Percentiles rank a stretch among this genome's conserved stretches.
Evolutionary conservation across 345 rosid species (phyloP).

Genomic region (Zanthoxylum bungeanum): DNA sequence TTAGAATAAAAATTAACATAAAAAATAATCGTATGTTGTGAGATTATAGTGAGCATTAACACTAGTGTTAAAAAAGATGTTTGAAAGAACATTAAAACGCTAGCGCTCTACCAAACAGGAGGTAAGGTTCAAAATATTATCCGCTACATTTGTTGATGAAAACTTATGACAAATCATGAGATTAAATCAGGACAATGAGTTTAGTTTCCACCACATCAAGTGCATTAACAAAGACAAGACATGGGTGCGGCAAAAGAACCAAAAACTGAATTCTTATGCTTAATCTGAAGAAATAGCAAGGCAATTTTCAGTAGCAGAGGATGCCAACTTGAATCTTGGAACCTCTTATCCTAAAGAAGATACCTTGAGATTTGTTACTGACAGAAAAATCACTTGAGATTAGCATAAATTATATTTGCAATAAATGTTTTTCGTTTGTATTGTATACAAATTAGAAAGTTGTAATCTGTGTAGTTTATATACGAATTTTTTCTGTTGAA

Average conservation of each 20-base stretch:
- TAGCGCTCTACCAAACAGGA: no score
- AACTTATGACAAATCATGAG: not conserved
- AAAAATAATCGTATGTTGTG: no score
- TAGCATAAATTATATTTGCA: not conserved
- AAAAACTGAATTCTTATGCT: not conserved
- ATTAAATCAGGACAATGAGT: not conserved
- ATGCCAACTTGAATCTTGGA: not conserved
- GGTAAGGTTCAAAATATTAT: not conserved
- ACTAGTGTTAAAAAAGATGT: no score
- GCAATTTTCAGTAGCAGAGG: not conserved
- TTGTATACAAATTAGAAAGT: not conserved
- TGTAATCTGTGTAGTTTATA: slow-evolving; percentile 21
- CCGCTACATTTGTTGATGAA: not conserved
- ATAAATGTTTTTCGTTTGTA: not conserved
- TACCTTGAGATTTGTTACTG: no score
- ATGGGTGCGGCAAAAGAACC: no score
- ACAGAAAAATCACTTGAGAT: not conserved
- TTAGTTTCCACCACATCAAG: not conserved
- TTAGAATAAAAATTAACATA: no score
- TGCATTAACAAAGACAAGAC: not conserved
- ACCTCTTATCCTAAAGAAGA: no score
- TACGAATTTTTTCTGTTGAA: slow-evolving; percentile 25
- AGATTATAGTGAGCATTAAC: no score
- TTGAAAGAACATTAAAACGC: no score
- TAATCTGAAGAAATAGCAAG: not conserved